These are phyloP conservation scores for Myochromella boudieri DNA, from an alignment of 768 basidiomycete genomes.

Conservation along the genomic window DNA sequence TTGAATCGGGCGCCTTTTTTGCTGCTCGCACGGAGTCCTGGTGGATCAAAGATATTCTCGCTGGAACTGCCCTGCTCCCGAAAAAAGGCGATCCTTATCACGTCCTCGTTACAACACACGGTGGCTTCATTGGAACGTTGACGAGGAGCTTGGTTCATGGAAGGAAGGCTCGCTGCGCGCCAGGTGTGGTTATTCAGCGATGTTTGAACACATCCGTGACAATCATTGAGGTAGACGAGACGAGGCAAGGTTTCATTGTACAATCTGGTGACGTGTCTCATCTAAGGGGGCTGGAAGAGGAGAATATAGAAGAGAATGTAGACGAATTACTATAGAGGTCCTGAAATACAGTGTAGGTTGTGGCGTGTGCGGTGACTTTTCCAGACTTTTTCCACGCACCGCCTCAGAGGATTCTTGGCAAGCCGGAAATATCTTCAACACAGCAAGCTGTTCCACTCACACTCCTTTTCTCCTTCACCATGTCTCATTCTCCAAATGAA, in stretches of 20 bases:
- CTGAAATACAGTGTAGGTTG: background rate
- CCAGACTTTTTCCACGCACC: no score
- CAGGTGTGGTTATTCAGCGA: conserved; percentile 31
- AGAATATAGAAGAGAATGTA: conserved; percentile 46
- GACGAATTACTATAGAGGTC: conserved; percentile 41
- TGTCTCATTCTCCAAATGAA: conserved; percentile 40
- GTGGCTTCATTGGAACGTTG: conserved; percentile 59
- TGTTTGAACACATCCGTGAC: conserved; percentile 60
- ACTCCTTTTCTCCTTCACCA: conserved; percentile 15
- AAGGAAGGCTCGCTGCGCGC: conserved; percentile 33
- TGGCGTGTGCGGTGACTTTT: no score
- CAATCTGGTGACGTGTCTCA: conserved; percentile 59
- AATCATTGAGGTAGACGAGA: conserved; percentile 50
- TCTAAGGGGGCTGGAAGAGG: conserved; percentile 31
- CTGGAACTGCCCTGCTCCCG: conserved; percentile 22
- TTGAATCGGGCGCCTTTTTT: conserved; percentile 43
- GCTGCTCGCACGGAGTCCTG: conserved; percentile 51
- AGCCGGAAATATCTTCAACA: background rate
- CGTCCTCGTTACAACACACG: conserved; percentile 67
- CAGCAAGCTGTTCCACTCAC: background rate
- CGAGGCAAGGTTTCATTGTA: conserved; percentile 39
- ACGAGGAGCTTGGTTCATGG: conserved; percentile 46
- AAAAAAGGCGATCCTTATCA: conserved; percentile 28
- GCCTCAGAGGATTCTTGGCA: conserved; percentile 7
- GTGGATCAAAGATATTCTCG: conserved; percentile 55